Evolutionary conservation across 2,329 filamentous ascomycete species (phyloP), one percentile per base, ranked within the genome.

Genomic region (Whalleya microplaca): DNA sequence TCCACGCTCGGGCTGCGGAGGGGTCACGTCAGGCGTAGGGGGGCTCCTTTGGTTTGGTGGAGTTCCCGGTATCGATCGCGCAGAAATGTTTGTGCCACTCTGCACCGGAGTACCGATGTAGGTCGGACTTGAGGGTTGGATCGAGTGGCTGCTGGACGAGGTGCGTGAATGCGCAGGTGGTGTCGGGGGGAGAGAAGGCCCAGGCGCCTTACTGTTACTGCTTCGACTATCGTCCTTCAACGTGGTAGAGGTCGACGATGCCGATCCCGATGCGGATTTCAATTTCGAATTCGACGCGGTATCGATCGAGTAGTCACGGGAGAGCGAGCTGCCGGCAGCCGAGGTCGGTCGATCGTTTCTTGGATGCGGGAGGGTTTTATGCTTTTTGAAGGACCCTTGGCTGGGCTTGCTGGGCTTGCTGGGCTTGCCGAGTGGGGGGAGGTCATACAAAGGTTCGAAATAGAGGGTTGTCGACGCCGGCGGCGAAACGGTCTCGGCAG

Each of bases 21-120:
- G 90, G 16, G 89, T 92, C 45, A 89, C 83, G 72, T 92, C 89
- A 32, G 89, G 90, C 2, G 89, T 92, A 29, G 88, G 89, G 16
- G 87, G 87, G 65, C 85, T 90, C 66, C 82, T 81, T 62, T 87
- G 84, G 62, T 85, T 84, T 23, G 85, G 81, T 48, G 87, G 86
- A 4, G 87, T 90, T 52, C 78, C 76, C n/a, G 81, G 81, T 43
- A 58, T 59, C 9, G 77, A 65, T 52, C 72, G 75, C 47, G 69
- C 67, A 51, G 73, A 70, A 43, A 72, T 70, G 59, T 73, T 72
- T 51, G 76, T 71, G 48, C 72, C 68, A 62, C 75, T 78, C 53
- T 71, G 72, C 53, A 73, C 66, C 32, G 72, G 70, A 56, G 69
- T 75, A 51, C 74, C 74, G 41, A 72, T 69, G 43, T 71, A 70